Evolutionary conservation across 352 stramenopile genomes (phyloP).

Genomic region (Peronosclerospora sorghi): DNA sequence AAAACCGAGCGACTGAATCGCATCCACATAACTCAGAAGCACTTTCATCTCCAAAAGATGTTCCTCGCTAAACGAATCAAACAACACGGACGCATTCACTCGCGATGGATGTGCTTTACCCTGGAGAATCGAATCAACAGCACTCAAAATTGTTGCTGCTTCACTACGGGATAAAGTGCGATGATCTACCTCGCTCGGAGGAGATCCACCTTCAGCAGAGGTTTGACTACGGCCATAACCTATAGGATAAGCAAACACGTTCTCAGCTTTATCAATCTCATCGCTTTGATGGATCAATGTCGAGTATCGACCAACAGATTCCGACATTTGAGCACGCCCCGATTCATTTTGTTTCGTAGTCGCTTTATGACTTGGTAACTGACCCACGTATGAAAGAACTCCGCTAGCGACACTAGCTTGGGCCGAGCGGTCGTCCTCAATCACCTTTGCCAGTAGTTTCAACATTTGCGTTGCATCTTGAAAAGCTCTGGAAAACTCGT

Average conservation of each 20-base stretch:
- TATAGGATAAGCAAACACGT: slow-evolving; percentile 38
- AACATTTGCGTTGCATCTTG: slow-evolving; percentile 78
- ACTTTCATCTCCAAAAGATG: slow-evolving; percentile 65
- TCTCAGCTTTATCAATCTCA: slow-evolving; percentile 60
- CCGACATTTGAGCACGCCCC: slow-evolving; percentile 9
- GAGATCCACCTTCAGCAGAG: slow-evolving; percentile 4
- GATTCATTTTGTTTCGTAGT: slow-evolving; percentile 6
- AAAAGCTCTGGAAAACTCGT: slow-evolving; percentile 62
- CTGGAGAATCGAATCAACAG: slow-evolving; percentile 26
- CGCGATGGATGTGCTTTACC: slow-evolving; percentile 10
- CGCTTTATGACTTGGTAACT: slow-evolving; percentile 10
- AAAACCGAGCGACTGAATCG: slow-evolving; percentile 63
- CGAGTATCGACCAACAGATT: slow-evolving; percentile 66
- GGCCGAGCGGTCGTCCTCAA: slow-evolving; percentile 54
- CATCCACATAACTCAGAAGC: slow-evolving; percentile 51
- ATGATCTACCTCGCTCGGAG: slow-evolving; percentile 10
- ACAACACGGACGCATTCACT: slow-evolving; percentile 43
- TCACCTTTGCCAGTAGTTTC: slow-evolving; percentile 60
- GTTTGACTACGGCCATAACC: slow-evolving; percentile 10
- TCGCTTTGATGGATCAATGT: slow-evolving; percentile 45
- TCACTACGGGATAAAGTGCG: slow-evolving; percentile 15
- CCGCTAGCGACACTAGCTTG: slow-evolving; percentile 45
- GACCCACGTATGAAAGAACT: slow-evolving; percentile 40
- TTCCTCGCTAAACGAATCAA: slow-evolving; percentile 52
- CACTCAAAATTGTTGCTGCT: slow-evolving; percentile 15